Conservation (phyloP, 2,329 filamentous ascomycete species). For the Drechslerella coelobrocha region DNA sequence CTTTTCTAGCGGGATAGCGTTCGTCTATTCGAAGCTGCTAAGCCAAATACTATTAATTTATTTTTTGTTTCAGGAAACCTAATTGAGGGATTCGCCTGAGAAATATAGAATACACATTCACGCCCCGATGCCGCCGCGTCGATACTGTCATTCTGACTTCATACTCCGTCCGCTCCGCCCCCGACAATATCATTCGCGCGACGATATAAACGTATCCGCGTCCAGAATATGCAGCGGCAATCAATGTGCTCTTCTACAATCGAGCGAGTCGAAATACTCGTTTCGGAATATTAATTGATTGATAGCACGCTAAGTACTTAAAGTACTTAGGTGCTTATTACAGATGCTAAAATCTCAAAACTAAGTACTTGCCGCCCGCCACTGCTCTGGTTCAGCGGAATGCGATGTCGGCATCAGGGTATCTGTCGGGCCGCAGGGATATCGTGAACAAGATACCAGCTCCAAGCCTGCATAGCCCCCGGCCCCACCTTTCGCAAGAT, state of each 20-base stretch:
- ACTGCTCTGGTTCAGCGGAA: too few species aligned
- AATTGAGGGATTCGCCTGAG: conserved; percentile 36
- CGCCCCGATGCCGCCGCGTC: too few species aligned
- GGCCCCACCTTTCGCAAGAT: too few species aligned
- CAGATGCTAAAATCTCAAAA: neutral
- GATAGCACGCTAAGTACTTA: neutral
- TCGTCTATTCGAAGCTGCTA: neutral
- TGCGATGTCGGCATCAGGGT: neutral
- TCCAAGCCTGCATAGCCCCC: neutral
- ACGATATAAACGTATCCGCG: too few species aligned
- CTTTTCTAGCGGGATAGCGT: conserved; percentile 1
- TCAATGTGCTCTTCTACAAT: neutral
- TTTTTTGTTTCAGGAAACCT: conserved; percentile 43
- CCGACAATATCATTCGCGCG: too few species aligned
- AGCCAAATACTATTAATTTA: conserved; percentile 2
- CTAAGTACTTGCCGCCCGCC: too few species aligned
- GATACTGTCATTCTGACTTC: neutral
- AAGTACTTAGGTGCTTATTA: too few species aligned
- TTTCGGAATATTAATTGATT: conserved; percentile 6
- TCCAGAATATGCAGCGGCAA: too few species aligned
- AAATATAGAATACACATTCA: conserved; percentile 23
- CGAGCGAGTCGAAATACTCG: neutral
- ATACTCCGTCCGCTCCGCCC: neutral
- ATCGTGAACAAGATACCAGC: neutral
- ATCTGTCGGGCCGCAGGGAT: neutral